A percentile compares a stretch with the other conserved stretches of the same genome.
These are phyloP conservation scores for Dipteronia dyeriana DNA, from an alignment of 345 rosid genomes.

Conservation along the genomic window DNA sequence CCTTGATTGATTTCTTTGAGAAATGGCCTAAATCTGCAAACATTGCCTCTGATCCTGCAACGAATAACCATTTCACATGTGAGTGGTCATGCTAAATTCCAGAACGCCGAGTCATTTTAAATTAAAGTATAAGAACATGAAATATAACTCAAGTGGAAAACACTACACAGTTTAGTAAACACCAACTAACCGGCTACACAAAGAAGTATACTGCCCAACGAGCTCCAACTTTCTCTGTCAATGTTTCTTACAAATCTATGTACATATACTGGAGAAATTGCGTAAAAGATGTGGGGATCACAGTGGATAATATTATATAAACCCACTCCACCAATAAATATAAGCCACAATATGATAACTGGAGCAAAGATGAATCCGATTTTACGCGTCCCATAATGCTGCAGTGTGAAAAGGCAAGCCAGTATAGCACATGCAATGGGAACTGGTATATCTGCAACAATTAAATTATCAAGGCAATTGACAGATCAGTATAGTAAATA, in stretches of 20 bases:
- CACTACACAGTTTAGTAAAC: not conserved
- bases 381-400: conserved; percentile 51
- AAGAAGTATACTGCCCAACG: conserved; percentile 56
- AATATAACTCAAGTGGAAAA: not conserved
- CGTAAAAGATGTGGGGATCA: conserved; percentile 36
- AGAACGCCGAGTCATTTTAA: not conserved
- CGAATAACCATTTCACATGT: not conserved
- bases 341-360: conserved; percentile 51
- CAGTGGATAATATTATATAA: conserved; percentile 41
- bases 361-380: conserved; percentile 62
- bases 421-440: conserved; percentile 57
- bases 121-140: not conserved
- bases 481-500: not conserved
- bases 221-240: conserved; percentile 36
- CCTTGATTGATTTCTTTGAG: conserved; percentile 60
- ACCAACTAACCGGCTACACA: conserved; percentile 59
- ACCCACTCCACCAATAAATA: conserved; percentile 54
- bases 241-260: conserved; percentile 37
- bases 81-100: not conserved
- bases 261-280: conserved; percentile 50
- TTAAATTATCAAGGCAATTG: conserved; percentile 5
- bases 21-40: conserved; percentile 69
- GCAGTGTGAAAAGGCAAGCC: conserved; percentile 60
- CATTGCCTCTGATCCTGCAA: conserved; percentile 69
- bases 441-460: conserved; percentile 51